Base-by-base conservation (phyloP, 2,329 filamentous ascomycete genomes). In the Claviceps quebecensis region DNA sequence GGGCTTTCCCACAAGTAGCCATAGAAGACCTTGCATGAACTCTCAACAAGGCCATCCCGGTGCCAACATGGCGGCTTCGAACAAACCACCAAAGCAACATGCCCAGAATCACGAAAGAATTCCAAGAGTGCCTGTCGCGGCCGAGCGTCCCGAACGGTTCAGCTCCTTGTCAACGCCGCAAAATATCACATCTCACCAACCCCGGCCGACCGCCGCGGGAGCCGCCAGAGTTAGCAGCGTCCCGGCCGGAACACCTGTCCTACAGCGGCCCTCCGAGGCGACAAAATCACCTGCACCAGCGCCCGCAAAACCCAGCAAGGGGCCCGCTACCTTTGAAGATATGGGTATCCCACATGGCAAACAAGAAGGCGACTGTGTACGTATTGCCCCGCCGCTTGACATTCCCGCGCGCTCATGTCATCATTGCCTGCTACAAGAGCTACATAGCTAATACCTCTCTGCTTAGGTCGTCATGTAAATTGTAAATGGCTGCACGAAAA, bases 301-400 rank as follows among this genome's bases (percentile, higher is more conserved):
- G 58, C 19, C 62, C n/a, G 59, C 66, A 44, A 65, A 68, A n/a
- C 65, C 67, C 3, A 69, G 71, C 48, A 87, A 89, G 63, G 93
- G 91, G 11, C 91, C 93, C 1, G 87, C 93, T 60, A 97, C 93
- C 0, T 98, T 98, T 66, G 91, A 96, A 64, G 90, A 94, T 64
- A 98, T 98, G 93, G 93, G 93, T 40, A 91, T 98, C 59, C 87
- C 89, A 6, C 78, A 83, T 60, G 82, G 76, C 47, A 90, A 93
- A 67, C 78, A 83, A 55, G 87, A 95, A n/a, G 79, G 80, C 58
- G 90, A 97, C 69, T 98, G 91, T 73, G 90, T 96, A 80, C 76
- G 77, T 76, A 34, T 11, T 34, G 9, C 8, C 29, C 29, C 29
- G 0, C 26, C 3, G 29, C 29, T 34, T 9, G 29, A 34, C 29